These are phyloP conservation scores for Xylaria arbuscula DNA, from an alignment of 2,329 filamentous ascomycete genomes.

Conservation along the genomic window DNA sequence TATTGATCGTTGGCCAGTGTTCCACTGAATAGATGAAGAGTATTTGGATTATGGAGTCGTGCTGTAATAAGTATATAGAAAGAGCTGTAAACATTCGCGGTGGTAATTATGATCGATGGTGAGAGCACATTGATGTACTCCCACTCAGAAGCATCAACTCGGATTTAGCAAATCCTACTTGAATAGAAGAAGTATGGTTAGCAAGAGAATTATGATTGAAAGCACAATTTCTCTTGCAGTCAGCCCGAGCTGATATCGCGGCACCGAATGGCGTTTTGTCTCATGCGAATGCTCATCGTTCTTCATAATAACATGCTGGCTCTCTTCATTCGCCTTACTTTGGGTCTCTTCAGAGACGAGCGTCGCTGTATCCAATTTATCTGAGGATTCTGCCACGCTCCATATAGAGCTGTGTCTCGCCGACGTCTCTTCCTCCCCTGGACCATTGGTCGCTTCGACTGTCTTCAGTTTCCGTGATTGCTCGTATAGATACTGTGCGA, in stretches of 20 bases:
- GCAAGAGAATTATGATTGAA: not conserved
- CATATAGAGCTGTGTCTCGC: not conserved
- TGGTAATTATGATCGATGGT: no score
- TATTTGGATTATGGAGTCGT: no score
- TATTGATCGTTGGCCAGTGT: no score
- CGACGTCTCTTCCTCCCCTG: not conserved
- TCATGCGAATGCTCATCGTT: not conserved
- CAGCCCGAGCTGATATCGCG: not conserved
- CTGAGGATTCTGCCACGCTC: not conserved
- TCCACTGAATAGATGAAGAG: no score
- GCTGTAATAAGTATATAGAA: no score
- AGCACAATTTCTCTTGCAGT: conserved; percentile 9
- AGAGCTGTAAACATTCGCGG: no score
- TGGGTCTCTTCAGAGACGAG: not conserved
- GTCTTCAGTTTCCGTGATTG: conserved; percentile 7
- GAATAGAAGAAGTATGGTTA: conserved; percentile 1
- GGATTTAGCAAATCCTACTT: not conserved
- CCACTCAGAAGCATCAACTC: no score
- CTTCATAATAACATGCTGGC: not conserved
- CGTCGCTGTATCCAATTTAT: not conserved
- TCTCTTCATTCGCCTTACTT: not conserved
- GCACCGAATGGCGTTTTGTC: not conserved
- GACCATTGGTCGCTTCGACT: not conserved
- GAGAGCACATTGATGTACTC: no score
- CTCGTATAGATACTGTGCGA: conserved; percentile 19